Percentiles rank a stretch among this genome's conserved stretches.
phyloP scores from a whole-genome alignment of 768 basidiomycete genomes.

The Kwoniella shandongensis region DNA sequence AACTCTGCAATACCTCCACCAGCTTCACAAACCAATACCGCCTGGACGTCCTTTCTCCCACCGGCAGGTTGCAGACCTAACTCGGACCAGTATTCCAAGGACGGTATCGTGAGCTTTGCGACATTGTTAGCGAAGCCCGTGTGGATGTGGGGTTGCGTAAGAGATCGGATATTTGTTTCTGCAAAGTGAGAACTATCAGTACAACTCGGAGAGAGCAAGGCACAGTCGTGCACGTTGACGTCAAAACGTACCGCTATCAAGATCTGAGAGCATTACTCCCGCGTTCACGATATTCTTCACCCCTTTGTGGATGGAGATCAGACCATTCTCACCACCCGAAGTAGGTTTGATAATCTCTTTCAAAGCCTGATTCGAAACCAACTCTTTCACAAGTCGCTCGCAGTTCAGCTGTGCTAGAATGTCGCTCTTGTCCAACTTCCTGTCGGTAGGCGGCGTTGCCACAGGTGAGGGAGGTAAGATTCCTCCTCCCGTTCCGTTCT shows the following conservation, averaged over 20 bases:
- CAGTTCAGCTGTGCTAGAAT: constrained; percentile 12
- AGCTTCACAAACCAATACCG: constrained; percentile 14
- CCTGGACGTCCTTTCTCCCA: constrained; percentile 33
- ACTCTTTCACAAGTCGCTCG: constrained; percentile 14
- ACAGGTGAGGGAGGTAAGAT: neutral
- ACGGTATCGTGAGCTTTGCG: constrained; percentile 27
- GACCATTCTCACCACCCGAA: neutral
- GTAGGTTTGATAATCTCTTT: neutral
- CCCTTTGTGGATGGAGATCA: neutral
- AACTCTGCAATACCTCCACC: neutral
- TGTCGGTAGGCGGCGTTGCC: neutral
- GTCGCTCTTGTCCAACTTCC: neutral
- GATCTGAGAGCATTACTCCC: constrained; percentile 5
- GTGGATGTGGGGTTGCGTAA: constrained; percentile 27
- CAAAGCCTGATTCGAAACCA: constrained; percentile 25
- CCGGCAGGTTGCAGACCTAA: constrained; percentile 41
- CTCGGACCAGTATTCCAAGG: constrained; percentile 38
- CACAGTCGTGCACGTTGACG: neutral
- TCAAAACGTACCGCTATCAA: constrained; percentile 4
- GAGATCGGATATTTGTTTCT: constrained; percentile 1
- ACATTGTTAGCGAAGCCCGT: constrained; percentile 33
- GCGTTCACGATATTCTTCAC: neutral
- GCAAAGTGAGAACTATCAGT: neutral
- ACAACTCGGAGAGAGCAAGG: neutral
- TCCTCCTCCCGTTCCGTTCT: neutral